Conservation (phyloP, 31 red algal genomes). For the Asparagopsis taxiformis region DNA sequence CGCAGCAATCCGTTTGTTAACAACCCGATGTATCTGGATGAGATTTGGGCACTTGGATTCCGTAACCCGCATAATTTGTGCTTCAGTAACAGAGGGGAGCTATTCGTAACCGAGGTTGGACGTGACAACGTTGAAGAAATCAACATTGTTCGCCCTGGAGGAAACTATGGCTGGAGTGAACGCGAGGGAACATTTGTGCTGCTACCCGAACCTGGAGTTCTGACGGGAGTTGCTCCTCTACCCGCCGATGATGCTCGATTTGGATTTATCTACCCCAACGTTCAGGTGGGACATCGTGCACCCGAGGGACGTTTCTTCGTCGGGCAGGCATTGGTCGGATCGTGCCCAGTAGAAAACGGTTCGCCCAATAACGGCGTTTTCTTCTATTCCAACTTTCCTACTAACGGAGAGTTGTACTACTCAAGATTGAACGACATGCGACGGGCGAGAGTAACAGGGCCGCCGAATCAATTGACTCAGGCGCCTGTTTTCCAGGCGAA, state of each 20-base stretch:
- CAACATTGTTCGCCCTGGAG: conserved; percentile 32
- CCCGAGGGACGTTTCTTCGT: conserved; percentile 14
- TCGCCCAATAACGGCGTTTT: conserved; percentile 30
- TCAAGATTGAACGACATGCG: conserved; percentile 25
- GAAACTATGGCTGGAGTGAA: conserved; percentile 61
- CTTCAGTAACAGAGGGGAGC: conserved; percentile 10
- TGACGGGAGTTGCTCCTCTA: conserved; percentile 21
- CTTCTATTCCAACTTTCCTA: conserved; percentile 51
- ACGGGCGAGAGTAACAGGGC: conserved; percentile 15
- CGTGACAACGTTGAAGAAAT: conserved; percentile 71
- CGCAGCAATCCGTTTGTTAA: conserved; percentile 40
- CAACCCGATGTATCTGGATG: conserved; percentile 10
- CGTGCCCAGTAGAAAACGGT: conserved; percentile 55
- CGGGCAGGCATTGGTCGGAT: conserved; percentile 38
- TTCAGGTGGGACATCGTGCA: conserved; percentile 36
- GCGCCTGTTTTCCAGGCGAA: conserved; percentile 24
- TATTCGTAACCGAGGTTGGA: conserved; percentile 50
- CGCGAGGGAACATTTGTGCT: conserved; percentile 65
- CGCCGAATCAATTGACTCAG: conserved; percentile 20
- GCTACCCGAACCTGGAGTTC: conserved; percentile 16
- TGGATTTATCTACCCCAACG: conserved; percentile 46
- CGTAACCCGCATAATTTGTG: conserved; percentile 65
- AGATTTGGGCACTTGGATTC: conserved; percentile 62
- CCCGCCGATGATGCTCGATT: conserved; percentile 38
- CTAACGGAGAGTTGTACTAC: conserved; percentile 44